Conservation (phyloP, 768 basidiomycete species). For the Mycena filopes region DNA sequence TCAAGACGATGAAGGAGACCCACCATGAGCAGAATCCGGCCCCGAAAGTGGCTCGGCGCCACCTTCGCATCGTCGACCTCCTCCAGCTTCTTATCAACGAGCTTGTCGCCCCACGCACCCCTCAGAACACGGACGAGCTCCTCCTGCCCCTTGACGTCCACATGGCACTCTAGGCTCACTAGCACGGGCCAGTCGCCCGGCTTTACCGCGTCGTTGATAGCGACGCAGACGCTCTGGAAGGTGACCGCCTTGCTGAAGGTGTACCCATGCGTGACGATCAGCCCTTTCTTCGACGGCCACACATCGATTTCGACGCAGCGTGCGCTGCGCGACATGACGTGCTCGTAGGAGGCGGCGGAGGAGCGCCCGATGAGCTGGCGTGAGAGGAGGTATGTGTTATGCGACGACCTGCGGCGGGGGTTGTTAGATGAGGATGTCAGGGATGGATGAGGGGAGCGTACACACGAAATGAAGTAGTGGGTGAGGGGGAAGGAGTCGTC, state of each 20-base stretch:
- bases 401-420: conserved; percentile 60
- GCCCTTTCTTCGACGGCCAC: conserved; percentile 65
- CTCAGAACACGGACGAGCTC: conserved; percentile 65
- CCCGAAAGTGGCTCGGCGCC: conserved; percentile 59
- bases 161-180: conserved; percentile 73
- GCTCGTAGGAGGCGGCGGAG: conserved; percentile 63
- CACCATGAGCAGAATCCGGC: conserved; percentile 70
- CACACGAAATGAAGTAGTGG: conserved; percentile 68
- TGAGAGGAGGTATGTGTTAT: conserved; percentile 73
- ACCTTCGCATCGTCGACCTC: conserved; percentile 48
- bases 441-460: background rate
- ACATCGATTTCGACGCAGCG: conserved; percentile 78
- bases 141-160: conserved; percentile 58
- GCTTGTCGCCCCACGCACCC: conserved; percentile 61
- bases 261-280: conserved; percentile 70
- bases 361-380: conserved; percentile 66
- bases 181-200: conserved; percentile 65
- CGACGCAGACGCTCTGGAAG: conserved; percentile 62
- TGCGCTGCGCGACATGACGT: conserved; percentile 61
- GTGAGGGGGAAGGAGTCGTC: conserved; percentile 60
- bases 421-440: background rate
- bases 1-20: conserved; percentile 17
- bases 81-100: conserved; percentile 55
- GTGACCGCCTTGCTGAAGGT: conserved; percentile 65
- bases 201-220: conserved; percentile 57